A percentile compares a stretch with the other conserved stretches of the same genome.
phyloP scores from a whole-genome alignment of 768 basidiomycete genomes.

The Daedaleopsis nitida region DNA sequence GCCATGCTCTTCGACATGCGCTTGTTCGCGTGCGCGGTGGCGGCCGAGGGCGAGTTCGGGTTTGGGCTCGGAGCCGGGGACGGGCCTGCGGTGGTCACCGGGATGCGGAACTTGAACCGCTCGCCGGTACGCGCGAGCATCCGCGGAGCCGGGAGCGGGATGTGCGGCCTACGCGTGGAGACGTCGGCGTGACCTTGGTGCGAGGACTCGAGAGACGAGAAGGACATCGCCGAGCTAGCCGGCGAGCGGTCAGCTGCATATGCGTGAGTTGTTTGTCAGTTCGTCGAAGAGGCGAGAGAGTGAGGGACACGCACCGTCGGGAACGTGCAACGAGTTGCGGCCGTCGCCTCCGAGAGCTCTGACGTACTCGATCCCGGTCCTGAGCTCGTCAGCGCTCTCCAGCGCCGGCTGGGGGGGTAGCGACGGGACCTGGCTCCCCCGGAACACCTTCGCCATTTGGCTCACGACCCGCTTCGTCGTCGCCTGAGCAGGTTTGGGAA shows the following conservation, averaged over 20 bases:
- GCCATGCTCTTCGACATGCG: conserved; percentile 16
- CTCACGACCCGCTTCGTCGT: conserved; percentile 50
- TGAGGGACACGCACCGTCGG: conserved; percentile 26
- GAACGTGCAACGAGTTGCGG: conserved; percentile 13
- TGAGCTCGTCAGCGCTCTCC: conserved; percentile 62
- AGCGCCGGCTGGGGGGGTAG: conserved; percentile 34
- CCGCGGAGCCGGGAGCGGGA: conserved; percentile 27
- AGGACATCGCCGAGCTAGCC: conserved; percentile 54
- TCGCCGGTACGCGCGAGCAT: conserved; percentile 60
- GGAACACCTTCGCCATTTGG: conserved; percentile 64
- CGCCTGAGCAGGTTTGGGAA: conserved; percentile 19
- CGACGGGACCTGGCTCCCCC: conserved; percentile 22
- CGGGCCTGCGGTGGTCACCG: conserved; percentile 30
- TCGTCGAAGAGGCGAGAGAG: conserved; percentile 23
- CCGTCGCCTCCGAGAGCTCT: conserved; percentile 64
- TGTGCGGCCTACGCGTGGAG: conserved; percentile 26
- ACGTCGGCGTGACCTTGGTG: conserved; percentile 42
- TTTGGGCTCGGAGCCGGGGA: background rate
- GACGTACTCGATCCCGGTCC: conserved; percentile 71
- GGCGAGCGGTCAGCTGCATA: conserved; percentile 28
- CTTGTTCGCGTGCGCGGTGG: conserved; percentile 11
- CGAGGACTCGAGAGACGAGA: conserved; percentile 66
- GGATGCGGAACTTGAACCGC: conserved; percentile 58
- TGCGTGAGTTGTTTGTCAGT: background rate
- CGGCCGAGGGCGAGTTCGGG: conserved; percentile 17